Evolutionary conservation across 345 rosid species (phyloP).

Genomic region (Pseudoturritis turrita): DNA sequence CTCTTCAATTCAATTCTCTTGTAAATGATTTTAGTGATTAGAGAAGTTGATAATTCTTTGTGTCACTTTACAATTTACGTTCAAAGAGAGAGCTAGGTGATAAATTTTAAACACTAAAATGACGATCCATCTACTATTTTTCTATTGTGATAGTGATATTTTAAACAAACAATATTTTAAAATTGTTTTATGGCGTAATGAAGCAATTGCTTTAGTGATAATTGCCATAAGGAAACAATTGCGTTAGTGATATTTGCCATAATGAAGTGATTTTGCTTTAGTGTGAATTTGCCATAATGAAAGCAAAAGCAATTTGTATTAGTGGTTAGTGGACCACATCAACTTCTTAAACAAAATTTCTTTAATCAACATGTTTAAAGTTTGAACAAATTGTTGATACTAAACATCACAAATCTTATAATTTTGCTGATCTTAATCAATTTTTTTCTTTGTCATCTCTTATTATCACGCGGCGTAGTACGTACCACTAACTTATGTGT

Average conservation of each 20-base stretch:
- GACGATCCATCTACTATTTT: neutral
- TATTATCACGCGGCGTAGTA: neutral
- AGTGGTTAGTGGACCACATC: conserved; percentile 14
- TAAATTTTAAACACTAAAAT: neutral
- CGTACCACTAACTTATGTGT: neutral
- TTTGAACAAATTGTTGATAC: neutral
- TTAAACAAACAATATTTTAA: neutral
- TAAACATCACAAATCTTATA: neutral
- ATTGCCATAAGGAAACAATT: neutral
- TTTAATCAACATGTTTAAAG: neutral
- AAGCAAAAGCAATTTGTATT: neutral
- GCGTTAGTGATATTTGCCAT: too few relatives aligned
- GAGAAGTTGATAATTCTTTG: neutral
- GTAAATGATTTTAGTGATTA: neutral
- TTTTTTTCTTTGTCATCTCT: neutral
- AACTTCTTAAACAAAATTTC: neutral
- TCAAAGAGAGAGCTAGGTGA: neutral
- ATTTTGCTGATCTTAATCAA: neutral
- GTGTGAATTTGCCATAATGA: neutral
- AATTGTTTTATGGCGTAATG: neutral
- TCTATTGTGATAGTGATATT: neutral
- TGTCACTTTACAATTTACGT: neutral
- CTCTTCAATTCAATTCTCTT: too few relatives aligned
- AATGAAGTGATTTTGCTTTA: neutral
- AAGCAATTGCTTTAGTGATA: neutral